phyloP scores from a whole-genome alignment of 1,284 basidiomycete genomes.

The Fomitopsis pinicola region DNA sequence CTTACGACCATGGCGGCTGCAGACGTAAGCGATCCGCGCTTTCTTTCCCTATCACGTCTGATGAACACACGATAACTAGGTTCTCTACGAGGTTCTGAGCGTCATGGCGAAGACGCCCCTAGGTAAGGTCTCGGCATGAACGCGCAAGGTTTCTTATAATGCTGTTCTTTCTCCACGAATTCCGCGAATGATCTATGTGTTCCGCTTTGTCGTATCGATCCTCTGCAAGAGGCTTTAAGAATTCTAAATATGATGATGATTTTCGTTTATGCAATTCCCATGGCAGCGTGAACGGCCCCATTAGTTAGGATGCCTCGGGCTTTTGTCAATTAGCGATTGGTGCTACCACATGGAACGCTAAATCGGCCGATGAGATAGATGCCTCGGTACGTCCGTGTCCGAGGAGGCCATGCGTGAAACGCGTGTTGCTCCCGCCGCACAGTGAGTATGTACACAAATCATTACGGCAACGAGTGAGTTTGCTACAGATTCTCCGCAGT shows the following conservation, averaged over 20 bases:
- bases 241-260: not conserved
- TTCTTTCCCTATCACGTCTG: not conserved
- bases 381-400: not conserved
- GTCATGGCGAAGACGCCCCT: constrained; percentile 76
- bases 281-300: not conserved
- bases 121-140: constrained; percentile 42
- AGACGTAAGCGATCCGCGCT: constrained; percentile 47
- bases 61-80: constrained; percentile 31
- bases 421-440: not conserved
- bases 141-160: not conserved
- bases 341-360: not conserved
- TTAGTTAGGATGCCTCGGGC: not conserved
- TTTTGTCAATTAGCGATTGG: not conserved
- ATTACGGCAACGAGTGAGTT: not conserved
- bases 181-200: not conserved
- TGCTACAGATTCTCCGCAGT: not conserved
- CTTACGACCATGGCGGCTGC: constrained; percentile 77
- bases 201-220: not conserved
- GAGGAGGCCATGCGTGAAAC: not conserved
- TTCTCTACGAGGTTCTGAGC: constrained; percentile 69
- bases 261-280: not conserved
- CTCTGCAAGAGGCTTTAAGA: not conserved
- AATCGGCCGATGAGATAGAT: not conserved
- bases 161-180: not conserved
- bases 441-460: not conserved